Evolutionary conservation across 2,329 filamentous ascomycete genomes (phyloP).

Genomic region (Fusarium humuli): DNA sequence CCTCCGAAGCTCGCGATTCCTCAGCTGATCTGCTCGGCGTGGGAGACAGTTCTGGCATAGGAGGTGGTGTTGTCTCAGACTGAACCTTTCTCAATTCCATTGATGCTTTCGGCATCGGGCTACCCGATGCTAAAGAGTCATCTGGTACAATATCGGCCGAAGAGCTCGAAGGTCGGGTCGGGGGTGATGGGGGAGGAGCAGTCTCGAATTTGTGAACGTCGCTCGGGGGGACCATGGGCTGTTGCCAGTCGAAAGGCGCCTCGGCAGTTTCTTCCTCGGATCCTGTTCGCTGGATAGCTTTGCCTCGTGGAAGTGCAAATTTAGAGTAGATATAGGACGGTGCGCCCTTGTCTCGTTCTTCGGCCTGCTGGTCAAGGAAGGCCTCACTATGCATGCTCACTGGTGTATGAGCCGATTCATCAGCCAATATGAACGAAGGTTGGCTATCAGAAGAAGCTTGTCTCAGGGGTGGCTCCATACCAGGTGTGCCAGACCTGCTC

Average conservation of each 20-base stretch:
- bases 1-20: conserved; percentile 59
- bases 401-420: conserved; percentile 75
- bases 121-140: conserved; percentile 49
- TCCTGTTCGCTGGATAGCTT: conserved; percentile 77
- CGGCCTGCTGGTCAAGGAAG: conserved; percentile 66
- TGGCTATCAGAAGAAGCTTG: conserved; percentile 77
- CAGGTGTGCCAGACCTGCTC: conserved; percentile 76
- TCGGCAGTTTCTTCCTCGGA: conserved; percentile 64
- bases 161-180: conserved; percentile 70
- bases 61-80: conserved; percentile 56
- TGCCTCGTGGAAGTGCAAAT: conserved; percentile 84
- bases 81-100: conserved; percentile 64
- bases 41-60: conserved; percentile 58
- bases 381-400: conserved; percentile 78
- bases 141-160: conserved; percentile 56
- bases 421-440: conserved; percentile 70
- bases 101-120: conserved; percentile 58
- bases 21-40: conserved; percentile 60
- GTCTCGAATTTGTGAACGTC: conserved; percentile 58
- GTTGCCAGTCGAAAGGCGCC: conserved; percentile 73
- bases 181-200: conserved; percentile 70
- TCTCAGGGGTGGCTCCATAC: conserved; percentile 67
- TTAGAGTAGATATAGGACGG: conserved; percentile 89
- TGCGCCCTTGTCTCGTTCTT: conserved; percentile 64
- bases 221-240: conserved; percentile 57